A percentile compares a stretch with the other conserved stretches of the same genome.
These are phyloP conservation scores for Trametes cingulata DNA, from an alignment of 768 basidiomycete genomes.

Conservation along the genomic window DNA sequence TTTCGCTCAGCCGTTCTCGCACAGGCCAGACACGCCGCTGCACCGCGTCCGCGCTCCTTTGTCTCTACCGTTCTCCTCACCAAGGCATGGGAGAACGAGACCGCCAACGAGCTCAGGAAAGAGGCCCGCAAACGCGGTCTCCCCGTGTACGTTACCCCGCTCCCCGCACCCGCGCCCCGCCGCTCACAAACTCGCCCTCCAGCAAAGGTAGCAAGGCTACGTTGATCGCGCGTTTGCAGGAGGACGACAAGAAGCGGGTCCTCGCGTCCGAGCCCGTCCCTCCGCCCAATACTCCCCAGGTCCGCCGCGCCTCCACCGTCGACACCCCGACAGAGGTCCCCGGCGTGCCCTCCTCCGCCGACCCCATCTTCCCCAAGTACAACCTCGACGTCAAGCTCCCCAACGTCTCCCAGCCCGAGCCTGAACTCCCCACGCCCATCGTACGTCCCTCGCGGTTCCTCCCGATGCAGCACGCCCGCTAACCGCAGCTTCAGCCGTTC, in stretches of 20 bases:
- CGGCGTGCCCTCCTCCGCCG: constrained; percentile 43
- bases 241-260: constrained; percentile 43
- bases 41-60: constrained; percentile 35
- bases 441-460: constrained; percentile 43
- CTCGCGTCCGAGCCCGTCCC: constrained; percentile 18
- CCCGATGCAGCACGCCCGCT: not conserved
- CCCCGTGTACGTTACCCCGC: constrained; percentile 42
- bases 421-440: constrained; percentile 52
- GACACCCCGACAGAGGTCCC: constrained; percentile 34
- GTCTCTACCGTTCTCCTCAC: constrained; percentile 60
- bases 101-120: constrained; percentile 49
- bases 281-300: constrained; percentile 17
- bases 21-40: constrained; percentile 26
- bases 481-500: constrained; percentile 47
- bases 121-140: constrained; percentile 59
- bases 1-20: constrained; percentile 28
- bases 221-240: constrained; percentile 54
- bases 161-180: not conserved
- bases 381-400: constrained; percentile 59
- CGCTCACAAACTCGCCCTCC: constrained; percentile 14
- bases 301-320: constrained; percentile 31
- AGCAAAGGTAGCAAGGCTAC: constrained; percentile 63
- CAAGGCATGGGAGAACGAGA: constrained; percentile 55
- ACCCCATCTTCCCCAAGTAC: constrained; percentile 28
- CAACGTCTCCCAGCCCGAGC: constrained; percentile 46